phyloP scores from a whole-genome alignment of 1,284 basidiomycete species.

The Wallemia hederae region DNA sequence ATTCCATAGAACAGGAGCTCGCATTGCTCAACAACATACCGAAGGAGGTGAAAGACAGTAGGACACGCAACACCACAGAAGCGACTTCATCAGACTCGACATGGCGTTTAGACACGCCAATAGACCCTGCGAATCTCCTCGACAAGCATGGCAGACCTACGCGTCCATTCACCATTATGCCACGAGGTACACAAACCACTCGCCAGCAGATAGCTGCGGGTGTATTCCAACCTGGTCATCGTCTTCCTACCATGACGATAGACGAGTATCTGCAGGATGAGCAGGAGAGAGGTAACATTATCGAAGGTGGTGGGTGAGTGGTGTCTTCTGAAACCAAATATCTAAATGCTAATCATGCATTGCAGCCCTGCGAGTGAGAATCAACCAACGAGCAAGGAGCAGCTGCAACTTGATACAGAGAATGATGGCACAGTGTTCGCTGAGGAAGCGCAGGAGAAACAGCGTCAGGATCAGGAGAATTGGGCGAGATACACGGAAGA shows the following conservation, averaged over 20 bases:
- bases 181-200: constrained; percentile 30
- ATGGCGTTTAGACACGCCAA: constrained; percentile 48
- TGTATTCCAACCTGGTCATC: constrained; percentile 63
- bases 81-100: constrained; percentile 21
- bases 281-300: constrained; percentile 49
- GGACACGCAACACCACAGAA: constrained; percentile 11
- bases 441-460: constrained; percentile 40
- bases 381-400: constrained; percentile 40
- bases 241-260: constrained; percentile 79
- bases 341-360: constrained; percentile 3
- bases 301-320: constrained; percentile 58
- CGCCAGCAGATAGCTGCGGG: constrained; percentile 39
- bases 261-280: constrained; percentile 87
- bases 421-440: constrained; percentile 46
- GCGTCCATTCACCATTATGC: constrained; percentile 26
- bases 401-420: constrained; percentile 45
- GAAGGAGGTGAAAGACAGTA: constrained; percentile 13
- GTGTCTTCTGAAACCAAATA: not conserved
- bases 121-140: constrained; percentile 39
- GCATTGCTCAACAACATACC: constrained; percentile 35
- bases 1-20: constrained; percentile 40
- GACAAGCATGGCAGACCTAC: constrained; percentile 31
- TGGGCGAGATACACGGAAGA: constrained; percentile 61
- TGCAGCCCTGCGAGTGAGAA: constrained; percentile 35
- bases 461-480: constrained; percentile 49